These are phyloP conservation scores for Boletus sp. DNA, from an alignment of 768 basidiomycete genomes.

Conservation along the genomic window DNA sequence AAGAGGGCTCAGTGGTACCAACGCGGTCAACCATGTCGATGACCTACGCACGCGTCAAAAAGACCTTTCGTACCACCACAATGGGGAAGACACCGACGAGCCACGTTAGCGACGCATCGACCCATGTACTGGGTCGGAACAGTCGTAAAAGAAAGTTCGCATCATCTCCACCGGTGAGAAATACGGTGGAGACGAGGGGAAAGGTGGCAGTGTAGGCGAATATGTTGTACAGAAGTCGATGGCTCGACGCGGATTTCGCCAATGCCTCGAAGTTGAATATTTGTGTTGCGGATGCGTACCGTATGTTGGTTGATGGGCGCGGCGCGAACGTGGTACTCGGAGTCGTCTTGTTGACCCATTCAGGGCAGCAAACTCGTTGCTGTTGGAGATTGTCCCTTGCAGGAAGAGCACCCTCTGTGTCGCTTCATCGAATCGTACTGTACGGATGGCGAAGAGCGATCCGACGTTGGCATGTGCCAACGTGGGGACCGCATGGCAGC, in stretches of 20 bases:
- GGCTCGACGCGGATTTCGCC: constrained; percentile 58
- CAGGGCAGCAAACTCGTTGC: constrained; percentile 3
- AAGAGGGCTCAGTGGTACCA: constrained; percentile 40
- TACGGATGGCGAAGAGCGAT: no score
- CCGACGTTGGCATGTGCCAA: no score
- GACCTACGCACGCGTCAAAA: constrained; percentile 53
- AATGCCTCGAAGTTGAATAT: constrained; percentile 68
- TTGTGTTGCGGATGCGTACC: constrained; percentile 54
- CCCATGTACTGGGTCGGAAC: constrained; percentile 44
- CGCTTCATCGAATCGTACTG: no score
- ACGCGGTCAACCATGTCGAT: neutral
- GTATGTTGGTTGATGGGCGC: constrained; percentile 55
- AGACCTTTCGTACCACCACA: constrained; percentile 54
- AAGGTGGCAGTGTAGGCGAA: constrained; percentile 50
- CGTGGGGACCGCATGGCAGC: no score
- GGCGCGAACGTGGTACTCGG: constrained; percentile 27
- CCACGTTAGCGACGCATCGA: constrained; percentile 47
- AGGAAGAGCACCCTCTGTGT: no score
- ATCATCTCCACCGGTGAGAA: constrained; percentile 35
- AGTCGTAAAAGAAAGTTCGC: constrained; percentile 33
- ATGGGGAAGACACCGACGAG: constrained; percentile 52
- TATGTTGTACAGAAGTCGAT: constrained; percentile 55
- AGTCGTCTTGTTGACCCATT: constrained; percentile 1
- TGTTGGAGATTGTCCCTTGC: no score
- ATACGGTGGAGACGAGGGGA: constrained; percentile 42